These are phyloP conservation scores for Paramarasmius palmivorus DNA, from an alignment of 1,284 basidiomycete genomes.

Conservation along the genomic window DNA sequence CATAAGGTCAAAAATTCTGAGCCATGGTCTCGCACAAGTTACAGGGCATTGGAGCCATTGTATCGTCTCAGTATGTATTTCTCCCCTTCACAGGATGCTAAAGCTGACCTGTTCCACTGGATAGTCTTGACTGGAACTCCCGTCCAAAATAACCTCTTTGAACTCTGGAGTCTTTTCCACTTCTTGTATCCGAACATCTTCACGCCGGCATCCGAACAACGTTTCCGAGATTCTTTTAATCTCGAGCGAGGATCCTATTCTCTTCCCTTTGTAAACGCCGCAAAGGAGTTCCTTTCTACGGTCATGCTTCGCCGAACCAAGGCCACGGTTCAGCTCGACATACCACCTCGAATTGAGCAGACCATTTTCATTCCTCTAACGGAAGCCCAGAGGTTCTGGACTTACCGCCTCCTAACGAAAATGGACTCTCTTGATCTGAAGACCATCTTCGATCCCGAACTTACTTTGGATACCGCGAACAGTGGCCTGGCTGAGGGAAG, in stretches of 20 bases:
- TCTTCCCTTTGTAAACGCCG: constrained; percentile 45
- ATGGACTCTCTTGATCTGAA: constrained; percentile 49
- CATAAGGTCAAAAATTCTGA: constrained; percentile 62
- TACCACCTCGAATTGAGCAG: constrained; percentile 58
- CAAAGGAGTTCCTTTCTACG: constrained; percentile 45
- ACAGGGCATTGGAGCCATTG: constrained; percentile 45
- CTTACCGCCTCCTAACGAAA: constrained; percentile 51
- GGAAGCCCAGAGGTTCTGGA: constrained; percentile 65
- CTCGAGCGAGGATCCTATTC: constrained; percentile 50
- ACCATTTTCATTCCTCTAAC: constrained; percentile 58
- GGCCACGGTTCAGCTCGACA: constrained; percentile 45
- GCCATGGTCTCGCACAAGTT: constrained; percentile 42
- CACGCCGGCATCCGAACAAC: constrained; percentile 42
- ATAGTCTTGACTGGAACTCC: constrained; percentile 64
- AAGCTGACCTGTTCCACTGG: neutral
- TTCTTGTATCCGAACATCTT: constrained; percentile 59
- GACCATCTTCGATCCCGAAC: constrained; percentile 42
- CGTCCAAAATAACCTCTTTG: constrained; percentile 63
- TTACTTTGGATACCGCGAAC: constrained; percentile 21
- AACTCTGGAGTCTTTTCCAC: constrained; percentile 57
- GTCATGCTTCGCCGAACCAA: constrained; percentile 67
- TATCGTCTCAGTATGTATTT: constrained; percentile 44
- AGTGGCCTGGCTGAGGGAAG: constrained; percentile 32
- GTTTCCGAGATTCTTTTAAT: constrained; percentile 55
- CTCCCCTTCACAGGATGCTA: neutral